Percentiles rank a stretch among this genome's conserved stretches.
Evolutionary conservation across 2,329 filamentous ascomycete genomes (phyloP).

Genomic region (Hypoxylon sp.): DNA sequence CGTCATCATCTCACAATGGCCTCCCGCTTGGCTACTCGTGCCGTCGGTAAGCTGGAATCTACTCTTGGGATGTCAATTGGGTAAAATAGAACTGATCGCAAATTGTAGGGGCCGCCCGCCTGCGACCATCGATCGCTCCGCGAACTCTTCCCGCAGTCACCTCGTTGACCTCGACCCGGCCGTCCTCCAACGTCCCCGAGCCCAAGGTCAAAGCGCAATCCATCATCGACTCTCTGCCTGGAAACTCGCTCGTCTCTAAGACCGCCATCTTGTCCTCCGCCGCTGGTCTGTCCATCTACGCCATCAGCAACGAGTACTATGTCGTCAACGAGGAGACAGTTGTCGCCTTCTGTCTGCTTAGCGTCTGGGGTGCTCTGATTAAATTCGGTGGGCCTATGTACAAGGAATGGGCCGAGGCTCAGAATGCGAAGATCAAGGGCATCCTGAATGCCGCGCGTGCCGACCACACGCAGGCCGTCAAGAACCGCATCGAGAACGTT

Average conservation of each 20-base stretch:
- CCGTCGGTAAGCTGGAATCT: conserved; percentile 80
- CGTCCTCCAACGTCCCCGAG: conserved; percentile 84
- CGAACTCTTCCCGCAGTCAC: conserved; percentile 82
- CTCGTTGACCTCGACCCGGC: conserved; percentile 76
- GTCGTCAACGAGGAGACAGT: conserved; percentile 99
- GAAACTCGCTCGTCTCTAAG: conserved; percentile 94
- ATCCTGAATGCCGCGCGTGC: conserved; percentile 94
- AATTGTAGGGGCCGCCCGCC: conserved; percentile 84
- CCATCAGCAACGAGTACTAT: conserved; percentile 99
- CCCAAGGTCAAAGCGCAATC: conserved; percentile 98
- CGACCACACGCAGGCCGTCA: conserved; percentile 96
- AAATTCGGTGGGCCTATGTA: conserved; percentile 95
- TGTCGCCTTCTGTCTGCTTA: conserved; percentile 91
- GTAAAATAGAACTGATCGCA: conserved; percentile 51
- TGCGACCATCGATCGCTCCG: conserved; percentile 84
- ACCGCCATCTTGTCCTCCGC: conserved; percentile 95
- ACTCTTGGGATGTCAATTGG: conserved; percentile 57
- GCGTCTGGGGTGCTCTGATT: conserved; percentile 91
- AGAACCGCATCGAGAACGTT: conserved; percentile 93
- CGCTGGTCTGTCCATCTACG: conserved; percentile 91
- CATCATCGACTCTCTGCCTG: conserved; percentile 92
- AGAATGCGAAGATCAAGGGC: conserved; percentile 92
- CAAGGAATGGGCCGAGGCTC: conserved; percentile 89
- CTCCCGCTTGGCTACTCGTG: conserved; percentile 96
- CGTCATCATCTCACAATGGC: conserved; percentile 85